Evolutionary conservation across 192 early-diverging fungal genomes (phyloP).

Genomic region (Backusella circina): DNA sequence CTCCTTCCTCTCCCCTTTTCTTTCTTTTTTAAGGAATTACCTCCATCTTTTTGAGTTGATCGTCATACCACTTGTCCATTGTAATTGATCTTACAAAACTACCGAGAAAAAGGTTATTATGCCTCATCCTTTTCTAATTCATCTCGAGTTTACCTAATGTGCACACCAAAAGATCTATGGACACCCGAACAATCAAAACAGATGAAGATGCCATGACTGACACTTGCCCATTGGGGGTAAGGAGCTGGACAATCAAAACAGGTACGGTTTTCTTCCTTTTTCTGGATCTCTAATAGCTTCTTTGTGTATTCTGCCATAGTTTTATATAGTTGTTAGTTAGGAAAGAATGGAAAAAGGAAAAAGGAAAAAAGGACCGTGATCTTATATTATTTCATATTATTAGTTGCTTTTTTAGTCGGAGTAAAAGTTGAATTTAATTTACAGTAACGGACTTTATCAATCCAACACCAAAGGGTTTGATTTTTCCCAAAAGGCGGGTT

Average conservation of each 20-base stretch:
- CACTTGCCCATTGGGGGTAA: conserved; percentile 87
- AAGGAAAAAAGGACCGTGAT: not conserved
- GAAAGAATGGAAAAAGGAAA: not conserved
- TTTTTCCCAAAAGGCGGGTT: too few species aligned
- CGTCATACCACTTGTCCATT: conserved; percentile 97
- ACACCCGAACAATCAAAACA: conserved; percentile 93
- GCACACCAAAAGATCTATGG: conserved; percentile 80
- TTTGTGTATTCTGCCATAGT: conserved; percentile 54
- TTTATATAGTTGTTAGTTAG: not conserved
- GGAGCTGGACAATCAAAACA: conserved; percentile 92
- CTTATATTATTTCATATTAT: not conserved
- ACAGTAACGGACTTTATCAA: too few species aligned
- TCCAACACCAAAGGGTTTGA: too few species aligned
- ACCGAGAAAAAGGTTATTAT: not conserved
- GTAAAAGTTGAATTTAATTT: not conserved
- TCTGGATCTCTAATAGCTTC: conserved; percentile 57
- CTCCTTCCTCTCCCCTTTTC: not conserved
- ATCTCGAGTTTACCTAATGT: conserved; percentile 52
- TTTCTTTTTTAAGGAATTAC: conserved; percentile 24
- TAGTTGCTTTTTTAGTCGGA: not conserved
- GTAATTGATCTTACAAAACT: conserved; percentile 96
- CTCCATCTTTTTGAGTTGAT: conserved; percentile 94
- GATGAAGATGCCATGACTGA: conserved; percentile 93
- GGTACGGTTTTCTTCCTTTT: conserved; percentile 52
- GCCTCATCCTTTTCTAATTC: not conserved